Evolutionary conservation across 2,329 filamentous ascomycete species (phyloP).

Genomic region (Colletotrichum sp.): DNA sequence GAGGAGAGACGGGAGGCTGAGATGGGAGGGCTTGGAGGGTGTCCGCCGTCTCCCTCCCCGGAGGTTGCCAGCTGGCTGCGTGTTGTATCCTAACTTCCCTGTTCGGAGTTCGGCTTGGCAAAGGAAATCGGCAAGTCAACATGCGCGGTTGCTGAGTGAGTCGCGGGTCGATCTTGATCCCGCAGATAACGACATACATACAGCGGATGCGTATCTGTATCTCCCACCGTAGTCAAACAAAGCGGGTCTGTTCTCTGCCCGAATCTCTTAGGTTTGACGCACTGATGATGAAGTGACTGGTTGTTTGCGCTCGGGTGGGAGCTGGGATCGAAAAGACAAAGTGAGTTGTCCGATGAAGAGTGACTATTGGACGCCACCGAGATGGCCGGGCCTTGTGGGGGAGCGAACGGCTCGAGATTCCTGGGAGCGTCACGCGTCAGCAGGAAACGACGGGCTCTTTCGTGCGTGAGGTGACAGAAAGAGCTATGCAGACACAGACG

Average conservation of each 20-base stretch:
- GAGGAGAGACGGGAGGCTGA: neutral
- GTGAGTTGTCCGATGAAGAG: conserved; percentile 12
- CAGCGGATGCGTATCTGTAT: neutral
- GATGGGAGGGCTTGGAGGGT: neutral
- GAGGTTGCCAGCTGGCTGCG: neutral
- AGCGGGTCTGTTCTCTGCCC: neutral
- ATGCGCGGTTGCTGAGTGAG: conserved; percentile 1
- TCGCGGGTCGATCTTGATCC: neutral
- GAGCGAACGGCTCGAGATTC: neutral
- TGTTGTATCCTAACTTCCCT: neutral
- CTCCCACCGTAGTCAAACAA: neutral
- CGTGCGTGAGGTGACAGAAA: neutral
- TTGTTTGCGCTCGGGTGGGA: neutral
- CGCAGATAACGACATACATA: neutral
- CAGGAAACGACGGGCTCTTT: neutral
- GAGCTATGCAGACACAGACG: neutral
- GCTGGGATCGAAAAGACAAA: conserved; percentile 10
- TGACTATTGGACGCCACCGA: conserved; percentile 12
- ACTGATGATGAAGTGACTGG: neutral
- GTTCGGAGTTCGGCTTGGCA: neutral
- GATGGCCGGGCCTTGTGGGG: conserved; percentile 1
- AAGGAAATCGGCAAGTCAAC: neutral
- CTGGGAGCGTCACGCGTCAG: conserved; percentile 3
- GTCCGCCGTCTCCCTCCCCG: neutral
- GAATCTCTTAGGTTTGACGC: neutral